Evolutionary conservation across 768 basidiomycete species (phyloP).

Genomic region (Tulasnella sp.): DNA sequence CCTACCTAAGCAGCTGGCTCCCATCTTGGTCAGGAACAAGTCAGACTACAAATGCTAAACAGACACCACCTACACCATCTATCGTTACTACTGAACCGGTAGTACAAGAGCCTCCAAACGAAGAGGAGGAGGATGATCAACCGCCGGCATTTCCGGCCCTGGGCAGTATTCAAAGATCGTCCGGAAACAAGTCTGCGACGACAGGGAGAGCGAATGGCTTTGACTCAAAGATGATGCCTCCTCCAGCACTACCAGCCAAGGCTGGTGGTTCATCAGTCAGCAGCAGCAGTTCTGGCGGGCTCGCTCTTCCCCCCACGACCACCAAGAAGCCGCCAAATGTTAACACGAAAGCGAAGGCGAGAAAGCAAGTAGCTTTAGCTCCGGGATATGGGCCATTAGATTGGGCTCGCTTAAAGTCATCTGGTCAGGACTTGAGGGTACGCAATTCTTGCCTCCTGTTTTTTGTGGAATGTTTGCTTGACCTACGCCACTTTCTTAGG

Average conservation of each 20-base stretch:
- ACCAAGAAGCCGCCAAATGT: slow-evolving; percentile 54
- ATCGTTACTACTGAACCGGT: slow-evolving; percentile 32
- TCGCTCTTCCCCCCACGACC: slow-evolving; percentile 53
- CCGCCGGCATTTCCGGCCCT: slow-evolving; percentile 74
- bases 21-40: slow-evolving; percentile 17
- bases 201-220: slow-evolving; percentile 36
- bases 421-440: slow-evolving; percentile 75
- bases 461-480: background rate
- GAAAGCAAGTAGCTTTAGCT: slow-evolving; percentile 79
- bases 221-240: slow-evolving; percentile 51
- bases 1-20: slow-evolving; percentile 22
- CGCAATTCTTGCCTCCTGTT: slow-evolving; percentile 17
- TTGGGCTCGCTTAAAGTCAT: slow-evolving; percentile 85
- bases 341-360: slow-evolving; percentile 47
- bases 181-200: slow-evolving; percentile 34
- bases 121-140: slow-evolving; percentile 48
- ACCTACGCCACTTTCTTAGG: slow-evolving; percentile 41
- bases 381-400: slow-evolving; percentile 91
- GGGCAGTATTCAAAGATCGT: slow-evolving; percentile 37
- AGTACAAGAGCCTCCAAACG: slow-evolving; percentile 29
- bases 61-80: slow-evolving; percentile 21
- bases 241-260: slow-evolving; percentile 44
- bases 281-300: slow-evolving; percentile 31
- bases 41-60: background rate
- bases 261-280: slow-evolving; percentile 32